Conservation (phyloP, 208 protist species). For the Trypanosoma theileri region DNA sequence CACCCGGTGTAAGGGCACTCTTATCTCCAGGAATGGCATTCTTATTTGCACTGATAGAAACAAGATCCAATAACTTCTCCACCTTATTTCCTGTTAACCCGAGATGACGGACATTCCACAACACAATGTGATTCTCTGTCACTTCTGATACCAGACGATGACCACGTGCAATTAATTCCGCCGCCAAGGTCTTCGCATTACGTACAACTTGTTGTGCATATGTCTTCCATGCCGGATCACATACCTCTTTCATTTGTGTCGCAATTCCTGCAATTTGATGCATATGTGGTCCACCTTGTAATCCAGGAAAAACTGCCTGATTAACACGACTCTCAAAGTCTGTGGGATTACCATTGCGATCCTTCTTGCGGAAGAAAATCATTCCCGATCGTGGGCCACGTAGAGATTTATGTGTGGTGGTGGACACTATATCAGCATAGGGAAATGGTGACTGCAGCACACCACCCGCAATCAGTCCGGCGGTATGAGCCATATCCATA, state of each 20-base stretch:
- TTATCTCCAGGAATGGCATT: constrained; percentile 97
- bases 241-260: constrained; percentile 95
- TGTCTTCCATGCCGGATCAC: constrained; percentile 89
- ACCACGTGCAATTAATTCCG: constrained; percentile 75
- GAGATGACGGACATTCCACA: constrained; percentile 96
- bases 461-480: constrained; percentile 91
- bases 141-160: constrained; percentile 94
- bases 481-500: constrained; percentile 99
- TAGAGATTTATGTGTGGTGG: constrained; percentile 99
- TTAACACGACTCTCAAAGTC: constrained; percentile 95
- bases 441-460: constrained; percentile 92
- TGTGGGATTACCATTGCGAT: constrained; percentile 61
- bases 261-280: constrained; percentile 97
- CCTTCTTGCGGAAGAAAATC: constrained; percentile 97
- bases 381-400: constrained; percentile 98
- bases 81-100: constrained; percentile 95
- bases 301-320: constrained; percentile 96
- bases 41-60: constrained; percentile 97
- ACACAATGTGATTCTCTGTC: constrained; percentile 98
- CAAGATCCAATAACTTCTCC: constrained; percentile 93
- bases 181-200: constrained; percentile 89
- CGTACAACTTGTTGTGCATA: constrained; percentile 93
- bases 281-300: constrained; percentile 99
- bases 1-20: constrained; percentile 91
- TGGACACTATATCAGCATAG: constrained; percentile 98